These are phyloP conservation scores for Neobulgaria alba DNA, from an alignment of 2,329 filamentous ascomycete species.

Conservation along the genomic window DNA sequence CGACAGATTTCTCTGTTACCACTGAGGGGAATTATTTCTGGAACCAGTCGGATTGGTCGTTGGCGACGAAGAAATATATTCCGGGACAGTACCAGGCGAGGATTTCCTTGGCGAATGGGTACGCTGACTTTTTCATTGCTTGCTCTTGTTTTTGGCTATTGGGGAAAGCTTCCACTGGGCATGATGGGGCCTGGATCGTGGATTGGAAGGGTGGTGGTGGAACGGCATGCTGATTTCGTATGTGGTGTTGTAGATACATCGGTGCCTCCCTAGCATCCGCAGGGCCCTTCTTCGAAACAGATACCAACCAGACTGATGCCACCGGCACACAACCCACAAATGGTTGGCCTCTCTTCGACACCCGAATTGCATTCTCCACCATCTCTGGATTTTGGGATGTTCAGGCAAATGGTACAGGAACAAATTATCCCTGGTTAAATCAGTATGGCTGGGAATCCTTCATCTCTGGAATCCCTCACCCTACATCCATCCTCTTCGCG, in stretches of 20 bases:
- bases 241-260: constrained; percentile 25
- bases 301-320: constrained; percentile 26
- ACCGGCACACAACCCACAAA: constrained; percentile 35
- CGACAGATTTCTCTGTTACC: constrained; percentile 22
- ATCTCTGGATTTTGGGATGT: constrained; percentile 59
- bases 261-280: constrained; percentile 25
- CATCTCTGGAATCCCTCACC: constrained; percentile 64
- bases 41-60: constrained; percentile 25
- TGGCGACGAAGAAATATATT: constrained; percentile 19
- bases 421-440: constrained; percentile 60
- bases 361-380: constrained; percentile 57
- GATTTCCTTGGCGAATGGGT: constrained; percentile 28
- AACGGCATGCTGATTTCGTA: constrained; percentile 2
- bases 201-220: neutral
- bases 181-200: too few species aligned
- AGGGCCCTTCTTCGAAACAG: constrained; percentile 28
- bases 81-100: constrained; percentile 27
- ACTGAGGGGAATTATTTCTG: constrained; percentile 17
- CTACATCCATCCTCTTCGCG: constrained; percentile 50
- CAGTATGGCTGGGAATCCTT: constrained; percentile 64
- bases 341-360: constrained; percentile 59
- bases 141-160: neutral
- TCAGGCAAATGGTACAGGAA: constrained; percentile 47
- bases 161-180: too few species aligned
- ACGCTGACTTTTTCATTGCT: neutral